Conservation (phyloP, 768 basidiomycete genomes). For the Ramaria sp. region DNA sequence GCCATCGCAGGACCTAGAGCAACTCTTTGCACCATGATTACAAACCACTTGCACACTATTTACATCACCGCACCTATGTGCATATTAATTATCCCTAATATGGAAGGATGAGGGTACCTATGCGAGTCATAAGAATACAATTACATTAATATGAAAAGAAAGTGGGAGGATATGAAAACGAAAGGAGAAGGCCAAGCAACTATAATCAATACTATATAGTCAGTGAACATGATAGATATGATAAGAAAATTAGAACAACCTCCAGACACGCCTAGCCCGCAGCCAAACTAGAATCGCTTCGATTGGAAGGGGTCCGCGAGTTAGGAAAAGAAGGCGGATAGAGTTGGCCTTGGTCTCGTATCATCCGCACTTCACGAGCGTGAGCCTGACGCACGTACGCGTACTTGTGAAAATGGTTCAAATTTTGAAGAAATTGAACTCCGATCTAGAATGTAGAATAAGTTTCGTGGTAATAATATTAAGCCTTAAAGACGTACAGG, state of each 20-base stretch:
- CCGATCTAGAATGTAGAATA: constrained; percentile 47
- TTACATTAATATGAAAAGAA: not conserved
- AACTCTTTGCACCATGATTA: not conserved
- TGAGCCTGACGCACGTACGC: constrained; percentile 80
- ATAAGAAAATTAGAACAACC: not conserved
- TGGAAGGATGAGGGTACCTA: not conserved
- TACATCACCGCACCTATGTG: no score
- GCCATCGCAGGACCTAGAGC: not conserved
- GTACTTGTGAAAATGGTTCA: constrained; percentile 85
- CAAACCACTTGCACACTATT: no score
- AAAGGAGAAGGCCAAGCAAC: not conserved
- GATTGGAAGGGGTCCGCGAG: constrained; percentile 33
- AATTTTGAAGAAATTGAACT: constrained; percentile 57
- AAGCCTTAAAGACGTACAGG: constrained; percentile 40
- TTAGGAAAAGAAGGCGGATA: constrained; percentile 21
- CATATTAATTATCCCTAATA: not conserved
- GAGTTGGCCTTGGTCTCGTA: constrained; percentile 16
- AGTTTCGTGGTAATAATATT: not conserved
- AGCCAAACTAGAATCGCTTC: constrained; percentile 33
- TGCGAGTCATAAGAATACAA: constrained; percentile 12
- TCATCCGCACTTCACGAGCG: constrained; percentile 34
- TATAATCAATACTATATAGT: not conserved
- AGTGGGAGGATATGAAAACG: not conserved
- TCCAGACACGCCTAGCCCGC: constrained; percentile 16
- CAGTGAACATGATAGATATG: no score